Conservation (phyloP, 805 yeast species). For the Monosporozyma solicola region DNA sequence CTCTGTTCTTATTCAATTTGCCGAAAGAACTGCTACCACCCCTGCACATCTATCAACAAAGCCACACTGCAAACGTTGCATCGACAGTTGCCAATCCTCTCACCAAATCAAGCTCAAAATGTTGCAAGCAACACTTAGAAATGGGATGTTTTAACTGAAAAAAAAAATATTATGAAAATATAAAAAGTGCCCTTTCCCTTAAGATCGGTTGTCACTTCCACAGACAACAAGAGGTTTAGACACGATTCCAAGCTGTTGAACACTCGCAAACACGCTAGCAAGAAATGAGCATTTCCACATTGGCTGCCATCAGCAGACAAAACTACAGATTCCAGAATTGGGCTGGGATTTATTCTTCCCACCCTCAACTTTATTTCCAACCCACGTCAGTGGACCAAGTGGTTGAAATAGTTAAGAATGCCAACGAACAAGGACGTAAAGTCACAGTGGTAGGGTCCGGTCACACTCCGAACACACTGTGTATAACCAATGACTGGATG, state of each 20-base stretch:
- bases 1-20: too few species aligned
- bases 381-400: conserved; percentile 68
- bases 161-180: background rate
- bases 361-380: conserved; percentile 71
- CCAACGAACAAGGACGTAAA: conserved; percentile 50
- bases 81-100: too few species aligned
- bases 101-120: too few species aligned
- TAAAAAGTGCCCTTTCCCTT: background rate
- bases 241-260: background rate
- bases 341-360: conserved; percentile 83
- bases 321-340: conserved; percentile 43
- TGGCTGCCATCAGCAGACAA: conserved; percentile 9
- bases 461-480: conserved; percentile 88
- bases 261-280: background rate
- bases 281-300: conserved; percentile 2
- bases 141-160: background rate
- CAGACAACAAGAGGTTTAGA: background rate
- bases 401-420: conserved; percentile 53
- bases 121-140: too few species aligned
- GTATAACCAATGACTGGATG: conserved; percentile 83
- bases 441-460: conserved; percentile 86
- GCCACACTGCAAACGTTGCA: too few species aligned
- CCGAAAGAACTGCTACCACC: too few species aligned
- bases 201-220: background rate
- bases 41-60: too few species aligned